A percentile compares a stretch with the other conserved stretches of the same genome.
phyloP scores from a whole-genome alignment of 2,329 filamentous ascomycete genomes.

The Epichloe coenophiala region DNA sequence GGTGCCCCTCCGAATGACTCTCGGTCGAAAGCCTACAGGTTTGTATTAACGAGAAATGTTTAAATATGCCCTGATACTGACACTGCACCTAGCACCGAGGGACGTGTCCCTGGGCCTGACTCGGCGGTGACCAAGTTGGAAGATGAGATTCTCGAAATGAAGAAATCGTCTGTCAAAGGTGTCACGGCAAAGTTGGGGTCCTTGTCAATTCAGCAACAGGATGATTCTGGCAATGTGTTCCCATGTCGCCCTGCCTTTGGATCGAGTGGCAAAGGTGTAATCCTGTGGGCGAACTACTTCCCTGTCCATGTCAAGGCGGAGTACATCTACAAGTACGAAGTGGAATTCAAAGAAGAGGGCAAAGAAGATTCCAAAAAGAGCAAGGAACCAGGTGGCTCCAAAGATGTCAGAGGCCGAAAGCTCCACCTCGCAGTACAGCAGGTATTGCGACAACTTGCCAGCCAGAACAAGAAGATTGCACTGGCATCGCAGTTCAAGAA shows the following conservation, averaged over 20 bases:
- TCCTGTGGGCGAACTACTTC: slow-evolving; percentile 44
- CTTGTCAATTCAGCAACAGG: slow-evolving; percentile 15
- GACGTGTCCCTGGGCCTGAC: slow-evolving; percentile 12
- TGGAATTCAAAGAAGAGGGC: slow-evolving; percentile 27
- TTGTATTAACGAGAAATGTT: neutral
- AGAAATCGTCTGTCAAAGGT: slow-evolving; percentile 15
- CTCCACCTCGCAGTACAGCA: slow-evolving; percentile 27
- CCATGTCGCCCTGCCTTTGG: slow-evolving; percentile 38
- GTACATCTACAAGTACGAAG: slow-evolving; percentile 30
- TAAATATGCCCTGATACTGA: neutral
- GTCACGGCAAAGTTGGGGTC: slow-evolving; percentile 24
- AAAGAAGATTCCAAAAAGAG: slow-evolving; percentile 21
- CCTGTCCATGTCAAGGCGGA: slow-evolving; percentile 24
- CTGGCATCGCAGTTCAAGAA: slow-evolving; percentile 38
- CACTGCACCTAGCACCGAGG: slow-evolving; percentile 11
- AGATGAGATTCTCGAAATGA: slow-evolving; percentile 21
- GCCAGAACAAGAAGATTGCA: slow-evolving; percentile 15
- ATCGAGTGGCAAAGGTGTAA: slow-evolving; percentile 24
- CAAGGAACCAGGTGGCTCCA: slow-evolving; percentile 7
- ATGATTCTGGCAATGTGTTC: slow-evolving; percentile 17
- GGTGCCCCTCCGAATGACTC: slow-evolving; percentile 11
- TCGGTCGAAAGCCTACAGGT: slow-evolving; percentile 11
- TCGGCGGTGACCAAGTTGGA: slow-evolving; percentile 23
- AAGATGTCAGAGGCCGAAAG: slow-evolving; percentile 28
- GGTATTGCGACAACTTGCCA: slow-evolving; percentile 22